These are phyloP conservation scores for Sclerotinia sclerotiorum DNA, from an alignment of 2,329 filamentous ascomycete species.

Conservation along the genomic window DNA sequence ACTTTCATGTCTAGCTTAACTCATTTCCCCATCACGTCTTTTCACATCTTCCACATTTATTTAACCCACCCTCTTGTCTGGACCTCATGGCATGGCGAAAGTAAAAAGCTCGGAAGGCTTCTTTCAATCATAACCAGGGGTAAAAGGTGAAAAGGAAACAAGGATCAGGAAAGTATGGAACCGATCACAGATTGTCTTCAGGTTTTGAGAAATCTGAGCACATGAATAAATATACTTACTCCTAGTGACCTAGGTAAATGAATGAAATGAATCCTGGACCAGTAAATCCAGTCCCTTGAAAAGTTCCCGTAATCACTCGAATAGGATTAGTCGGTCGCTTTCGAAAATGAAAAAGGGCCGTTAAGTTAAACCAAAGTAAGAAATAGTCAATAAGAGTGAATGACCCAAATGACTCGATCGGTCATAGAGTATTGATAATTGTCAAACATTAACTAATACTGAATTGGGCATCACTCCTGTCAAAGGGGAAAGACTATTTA, in stretches of 20 bases:
- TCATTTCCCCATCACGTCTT: not conserved
- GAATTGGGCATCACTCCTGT: not conserved
- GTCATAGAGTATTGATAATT: not conserved
- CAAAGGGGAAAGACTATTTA: not conserved
- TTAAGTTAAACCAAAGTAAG: not conserved
- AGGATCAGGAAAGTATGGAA: not conserved
- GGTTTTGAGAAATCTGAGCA: conserved; percentile 2
- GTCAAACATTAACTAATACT: fast-evolving
- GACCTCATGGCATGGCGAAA: not conserved
- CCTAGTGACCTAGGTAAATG: no score
- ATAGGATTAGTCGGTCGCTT: fast-evolving
- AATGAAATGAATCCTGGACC: no score
- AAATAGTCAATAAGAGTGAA: not conserved
- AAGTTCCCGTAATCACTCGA: not conserved
- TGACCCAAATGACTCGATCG: not conserved
- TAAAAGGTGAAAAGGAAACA: not conserved
- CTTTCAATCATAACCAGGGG: conserved; percentile 1
- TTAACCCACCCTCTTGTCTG: conserved; percentile 7
- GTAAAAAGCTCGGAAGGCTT: not conserved
- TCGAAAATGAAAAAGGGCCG: not conserved
- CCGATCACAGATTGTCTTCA: conserved; percentile 5
- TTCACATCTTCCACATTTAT: not conserved
- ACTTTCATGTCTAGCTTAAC: not conserved
- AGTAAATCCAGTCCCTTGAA: no score
- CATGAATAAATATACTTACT: not conserved